These are phyloP conservation scores for Pseudonitzschia multiseries DNA, from an alignment of 108 stramenopile species.

Conservation along the genomic window DNA sequence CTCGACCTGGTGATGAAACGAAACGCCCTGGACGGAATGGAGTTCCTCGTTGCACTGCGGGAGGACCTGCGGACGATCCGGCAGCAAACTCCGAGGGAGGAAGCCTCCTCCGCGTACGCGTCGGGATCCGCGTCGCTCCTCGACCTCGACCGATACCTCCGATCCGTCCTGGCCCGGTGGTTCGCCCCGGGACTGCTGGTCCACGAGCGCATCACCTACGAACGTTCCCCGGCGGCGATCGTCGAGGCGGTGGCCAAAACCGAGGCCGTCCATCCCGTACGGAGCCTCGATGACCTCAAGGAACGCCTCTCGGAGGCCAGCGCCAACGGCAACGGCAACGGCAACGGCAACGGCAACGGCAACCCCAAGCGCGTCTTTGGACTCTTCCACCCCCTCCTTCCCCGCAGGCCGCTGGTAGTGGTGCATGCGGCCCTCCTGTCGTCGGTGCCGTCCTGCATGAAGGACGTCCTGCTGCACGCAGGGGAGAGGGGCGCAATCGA, in stretches of 20 bases:
- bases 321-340: too few species aligned
- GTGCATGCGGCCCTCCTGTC: slow-evolving; percentile 81
- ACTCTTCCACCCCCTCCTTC: slow-evolving; percentile 88
- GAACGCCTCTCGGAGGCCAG: slow-evolving; percentile 63
- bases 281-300: slow-evolving; percentile 81
- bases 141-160: slow-evolving; percentile 42
- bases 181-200: slow-evolving; percentile 43
- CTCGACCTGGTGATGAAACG: slow-evolving; percentile 54
- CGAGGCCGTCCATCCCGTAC: slow-evolving; percentile 91
- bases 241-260: slow-evolving; percentile 89
- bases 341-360: too few species aligned
- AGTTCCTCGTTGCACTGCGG: slow-evolving; percentile 58
- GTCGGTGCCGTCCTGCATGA: slow-evolving; percentile 48
- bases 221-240: slow-evolving; percentile 76
- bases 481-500: background rate
- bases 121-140: slow-evolving; percentile 5
- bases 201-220: slow-evolving; percentile 80
- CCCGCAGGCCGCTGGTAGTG: slow-evolving; percentile 85
- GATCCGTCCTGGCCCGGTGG: slow-evolving; percentile 38
- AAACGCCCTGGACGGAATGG: slow-evolving; percentile 54
- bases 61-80: slow-evolving; percentile 43
- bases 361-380: slow-evolving; percentile 82
- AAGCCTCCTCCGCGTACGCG: background rate
- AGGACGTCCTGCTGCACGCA: slow-evolving; percentile 46
- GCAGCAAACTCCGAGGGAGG: background rate